These are phyloP conservation scores for Gautieria morchelliformis DNA, from an alignment of 768 basidiomycete genomes.

Conservation along the genomic window DNA sequence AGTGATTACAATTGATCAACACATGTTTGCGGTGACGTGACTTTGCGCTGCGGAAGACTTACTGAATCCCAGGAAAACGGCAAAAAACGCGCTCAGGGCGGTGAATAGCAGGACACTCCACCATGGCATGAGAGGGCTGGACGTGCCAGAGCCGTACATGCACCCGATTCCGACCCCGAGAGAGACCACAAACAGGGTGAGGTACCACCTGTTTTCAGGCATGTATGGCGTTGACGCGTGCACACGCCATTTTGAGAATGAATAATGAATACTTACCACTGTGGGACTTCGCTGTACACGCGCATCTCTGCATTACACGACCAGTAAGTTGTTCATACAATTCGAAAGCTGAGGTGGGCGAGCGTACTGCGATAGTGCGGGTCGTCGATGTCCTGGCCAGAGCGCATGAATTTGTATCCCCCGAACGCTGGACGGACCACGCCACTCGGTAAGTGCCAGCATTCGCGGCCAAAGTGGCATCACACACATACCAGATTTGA, in stretches of 20 bases:
- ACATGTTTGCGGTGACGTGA: background rate
- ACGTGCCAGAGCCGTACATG: conserved; percentile 23
- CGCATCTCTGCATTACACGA: conserved; percentile 35
- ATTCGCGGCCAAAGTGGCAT: conserved; percentile 3
- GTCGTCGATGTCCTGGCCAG: conserved; percentile 34
- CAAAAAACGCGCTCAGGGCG: conserved; percentile 20
- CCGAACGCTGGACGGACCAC: conserved; percentile 30
- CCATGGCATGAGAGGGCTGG: conserved; percentile 38
- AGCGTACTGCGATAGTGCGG: conserved; percentile 38
- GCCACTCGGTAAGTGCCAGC: background rate
- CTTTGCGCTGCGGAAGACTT: conserved; percentile 10
- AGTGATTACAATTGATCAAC: too few relatives aligned
- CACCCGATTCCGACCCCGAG: conserved; percentile 40
- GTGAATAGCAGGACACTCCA: conserved; percentile 47
- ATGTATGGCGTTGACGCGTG: background rate
- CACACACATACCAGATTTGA: conserved; percentile 31
- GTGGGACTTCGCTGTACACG: conserved; percentile 44
- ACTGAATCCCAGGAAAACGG: conserved; percentile 36
- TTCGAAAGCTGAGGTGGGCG: conserved; percentile 1
- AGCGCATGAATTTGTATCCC: conserved; percentile 29
- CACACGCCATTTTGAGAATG: background rate
- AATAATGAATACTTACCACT: too few relatives aligned
- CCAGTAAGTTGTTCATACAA: background rate
- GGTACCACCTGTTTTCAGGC: conserved; percentile 40
- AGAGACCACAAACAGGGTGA: conserved; percentile 33